Base-by-base conservation (phyloP, 1,139 yeast species). In the Blastobotrys indianensis region DNA sequence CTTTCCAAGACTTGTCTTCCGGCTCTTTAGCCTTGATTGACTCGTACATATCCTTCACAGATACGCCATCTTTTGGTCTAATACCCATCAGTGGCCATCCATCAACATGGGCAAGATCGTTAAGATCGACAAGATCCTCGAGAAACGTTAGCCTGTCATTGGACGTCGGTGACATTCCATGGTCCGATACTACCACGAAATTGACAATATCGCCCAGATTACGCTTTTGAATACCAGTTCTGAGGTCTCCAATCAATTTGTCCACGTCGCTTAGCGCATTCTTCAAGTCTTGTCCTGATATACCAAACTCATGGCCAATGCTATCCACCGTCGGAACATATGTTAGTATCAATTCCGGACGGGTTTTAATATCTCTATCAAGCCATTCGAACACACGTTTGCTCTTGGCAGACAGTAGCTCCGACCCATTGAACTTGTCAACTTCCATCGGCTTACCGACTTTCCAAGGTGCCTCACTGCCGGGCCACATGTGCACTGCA, bases 401-500 rank as follows among this genome's bases (percentile, higher is more conserved):
- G 0, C 73, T 71, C 62, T 88, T 88, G 1, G 68, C 58, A 3
- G 76, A 70, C 23, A 87, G 67, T 1, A 73, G 55, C 61, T 85
- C 95, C 2, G 79, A 66, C 1, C 78, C 80, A 57, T 86, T 80
- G 64, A 74, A 88, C 48, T 67, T 66, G 56, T 83, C 92, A 32
- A 79, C 77, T 44, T 71, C 73, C 47, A 69, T 54, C 3, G 83
- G 84, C 44, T 46, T 53, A 12, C 60, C 64, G 23, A 49, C 59
- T 32, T 48, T 53, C 69, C 70, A 78, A 70, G 45, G 74, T 3
- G 82, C 94, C 57, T 86, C 95, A 51, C 88, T 80, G 1, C 96
- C 95, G 0, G 97, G 96, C 95, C 95, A 88, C 95, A 88, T 87
- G 62, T 88, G 95, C n/a, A 86, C 82, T 0, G 94, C 95, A 2